phyloP scores from a whole-genome alignment of 768 basidiomycete species.

The Boletus rufocinnamomeus region DNA sequence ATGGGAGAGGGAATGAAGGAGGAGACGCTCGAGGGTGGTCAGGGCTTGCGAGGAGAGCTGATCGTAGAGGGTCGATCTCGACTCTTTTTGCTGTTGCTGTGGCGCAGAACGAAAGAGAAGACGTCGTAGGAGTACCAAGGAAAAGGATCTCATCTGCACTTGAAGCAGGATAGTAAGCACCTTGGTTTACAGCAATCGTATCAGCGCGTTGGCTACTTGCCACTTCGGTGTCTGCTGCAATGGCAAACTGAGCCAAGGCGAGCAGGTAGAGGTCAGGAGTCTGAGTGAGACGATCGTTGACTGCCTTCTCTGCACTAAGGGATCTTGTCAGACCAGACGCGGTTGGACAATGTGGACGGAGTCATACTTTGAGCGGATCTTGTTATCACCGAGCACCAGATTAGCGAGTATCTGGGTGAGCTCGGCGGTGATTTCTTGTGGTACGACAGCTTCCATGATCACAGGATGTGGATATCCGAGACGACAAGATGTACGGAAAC shows the following conservation, averaged over 20 bases:
- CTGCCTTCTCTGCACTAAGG: conserved; percentile 71
- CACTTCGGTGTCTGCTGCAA: conserved; percentile 76
- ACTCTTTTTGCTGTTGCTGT: conserved; percentile 35
- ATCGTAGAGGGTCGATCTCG: conserved; percentile 71
- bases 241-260: conserved; percentile 77
- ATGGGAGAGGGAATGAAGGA: conserved; percentile 67
- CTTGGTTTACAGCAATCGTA: not conserved
- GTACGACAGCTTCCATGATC: conserved; percentile 37
- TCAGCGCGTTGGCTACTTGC: conserved; percentile 43
- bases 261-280: conserved; percentile 80
- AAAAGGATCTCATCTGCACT: conserved; percentile 80
- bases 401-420: conserved; percentile 85
- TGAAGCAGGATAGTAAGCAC: conserved; percentile 13
- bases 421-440: conserved; percentile 71
- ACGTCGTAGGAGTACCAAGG: conserved; percentile 76
- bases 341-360: not conserved
- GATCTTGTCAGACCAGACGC: conserved; percentile 11
- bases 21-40: conserved; percentile 66
- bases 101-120: conserved; percentile 68
- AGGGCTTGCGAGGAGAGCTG: conserved; percentile 68
- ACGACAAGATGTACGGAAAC: conserved; percentile 1
- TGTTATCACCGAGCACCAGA: conserved; percentile 81
- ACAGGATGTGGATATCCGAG: not conserved
- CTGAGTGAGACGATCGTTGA: conserved; percentile 76
- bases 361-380: conserved; percentile 67